Percentiles rank a stretch among this genome's conserved stretches.
Evolutionary conservation across 306 rosid genomes (phyloP).

Genomic region (Macrotyloma uniflorum): DNA sequence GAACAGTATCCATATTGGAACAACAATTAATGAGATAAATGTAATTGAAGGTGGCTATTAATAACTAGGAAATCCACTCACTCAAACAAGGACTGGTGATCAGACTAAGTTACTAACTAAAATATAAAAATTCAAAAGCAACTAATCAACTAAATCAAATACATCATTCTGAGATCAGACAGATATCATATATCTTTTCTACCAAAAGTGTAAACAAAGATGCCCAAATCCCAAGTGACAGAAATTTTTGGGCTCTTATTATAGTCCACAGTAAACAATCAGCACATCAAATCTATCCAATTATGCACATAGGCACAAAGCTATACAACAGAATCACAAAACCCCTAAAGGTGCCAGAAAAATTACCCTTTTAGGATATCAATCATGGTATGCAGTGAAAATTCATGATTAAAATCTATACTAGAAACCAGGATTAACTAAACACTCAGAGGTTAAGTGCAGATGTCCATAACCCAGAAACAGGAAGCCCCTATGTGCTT

Average conservation of each 20-base stretch:
- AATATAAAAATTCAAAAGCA: background rate
- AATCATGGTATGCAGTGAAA: background rate
- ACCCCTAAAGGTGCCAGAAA: background rate
- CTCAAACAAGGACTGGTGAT: slow-evolving; percentile 6
- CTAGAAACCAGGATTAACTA: background rate
- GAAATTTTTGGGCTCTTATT: too few relatives aligned
- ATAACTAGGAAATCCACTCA: slow-evolving; percentile 5
- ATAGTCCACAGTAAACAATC: background rate
- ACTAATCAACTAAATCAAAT: background rate
- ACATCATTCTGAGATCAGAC: background rate
- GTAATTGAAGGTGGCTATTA: slow-evolving; percentile 2
- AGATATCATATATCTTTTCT: background rate
- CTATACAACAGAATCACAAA: slow-evolving; percentile 8
- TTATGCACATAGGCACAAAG: background rate
- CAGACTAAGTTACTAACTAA: background rate
- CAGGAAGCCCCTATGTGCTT: background rate
- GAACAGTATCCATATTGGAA: background rate
- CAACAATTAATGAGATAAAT: slow-evolving; percentile 7
- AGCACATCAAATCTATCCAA: slow-evolving; percentile 10
- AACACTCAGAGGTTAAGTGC: slow-evolving; percentile 5
- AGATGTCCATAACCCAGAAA: slow-evolving; percentile 2
- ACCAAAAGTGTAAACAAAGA: background rate
- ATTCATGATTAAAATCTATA: background rate
- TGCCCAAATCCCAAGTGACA: background rate
- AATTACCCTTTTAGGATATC: background rate